A percentile compares a stretch with the other conserved stretches of the same genome.
phyloP scores from a whole-genome alignment of 140 eudicot species.

The Erigeron philadelphicus region DNA sequence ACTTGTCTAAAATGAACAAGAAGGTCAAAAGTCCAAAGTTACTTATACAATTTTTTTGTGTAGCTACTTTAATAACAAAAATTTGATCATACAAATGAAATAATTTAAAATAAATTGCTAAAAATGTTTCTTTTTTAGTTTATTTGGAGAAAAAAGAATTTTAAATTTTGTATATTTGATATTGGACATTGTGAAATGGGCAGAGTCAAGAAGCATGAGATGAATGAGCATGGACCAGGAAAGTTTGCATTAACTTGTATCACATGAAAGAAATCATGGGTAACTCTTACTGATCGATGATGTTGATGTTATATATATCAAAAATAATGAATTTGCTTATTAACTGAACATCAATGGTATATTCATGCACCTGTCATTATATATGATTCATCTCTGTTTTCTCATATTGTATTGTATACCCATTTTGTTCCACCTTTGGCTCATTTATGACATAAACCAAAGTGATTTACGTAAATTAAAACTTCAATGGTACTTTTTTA shows the following conservation, averaged over 20 bases:
- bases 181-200: constrained; percentile 25
- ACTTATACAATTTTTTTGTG: background rate
- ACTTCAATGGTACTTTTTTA: too few species aligned
- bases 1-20: background rate
- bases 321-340: background rate
- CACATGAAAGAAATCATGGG: constrained; percentile 24
- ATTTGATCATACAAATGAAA: background rate
- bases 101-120: background rate
- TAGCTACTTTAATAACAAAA: too few species aligned
- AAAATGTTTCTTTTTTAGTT: background rate
- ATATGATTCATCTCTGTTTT: too few species aligned
- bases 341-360: background rate
- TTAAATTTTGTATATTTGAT: background rate
- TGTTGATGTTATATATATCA: background rate
- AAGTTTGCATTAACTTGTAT: constrained; percentile 8
- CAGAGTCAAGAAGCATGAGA: constrained; percentile 25
- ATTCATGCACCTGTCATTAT: background rate
- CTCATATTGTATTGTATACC: too few species aligned
- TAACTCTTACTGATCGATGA: constrained; percentile 11
- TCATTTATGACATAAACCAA: too few species aligned
- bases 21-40: background rate
- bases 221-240: constrained; percentile 22
- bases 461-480: too few species aligned
- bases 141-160: too few species aligned
- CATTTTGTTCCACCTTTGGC: too few species aligned